Evolutionary conservation across 805 yeast species (phyloP), one percentile per base, ranked within the genome.

Genomic region (Ogataea nonfermentans): DNA sequence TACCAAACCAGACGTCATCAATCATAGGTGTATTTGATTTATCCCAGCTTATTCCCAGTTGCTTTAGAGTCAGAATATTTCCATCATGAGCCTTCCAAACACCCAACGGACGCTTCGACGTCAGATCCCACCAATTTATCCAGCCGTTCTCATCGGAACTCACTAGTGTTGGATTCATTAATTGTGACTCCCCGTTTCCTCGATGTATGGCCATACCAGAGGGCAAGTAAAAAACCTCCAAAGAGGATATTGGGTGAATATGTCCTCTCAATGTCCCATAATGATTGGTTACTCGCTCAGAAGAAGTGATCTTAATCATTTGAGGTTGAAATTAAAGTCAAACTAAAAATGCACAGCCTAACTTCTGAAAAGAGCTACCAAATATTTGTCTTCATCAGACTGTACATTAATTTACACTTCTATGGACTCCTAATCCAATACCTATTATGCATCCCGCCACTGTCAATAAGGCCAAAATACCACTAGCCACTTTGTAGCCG

Each of bases 131-230:
- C 69, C 81, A 67, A 1, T 77, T 67, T 3, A 78, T 49, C 67
- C 74, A 68, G 0, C 95, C 95, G 0, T 64, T 55, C 19, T 78
- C 79, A 54, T 84, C 93, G 4, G 76, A 76, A 0, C 84, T 68
- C 1, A 74, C 52, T 3, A 81, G 46, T 2, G 69, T 56, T 4
- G 70, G 67, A 6, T 61, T 60, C 29, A 61, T 47, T 1, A 61
- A 42, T 4, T 57, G 59, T 41, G 56, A 23, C 2, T 28, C 8
- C 3, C 20, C 25, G 2, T 14, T 28, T 7, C n/a, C 30, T 9
- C 38, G 36, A 4, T 4, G 15, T 12, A 34, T 44, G 1, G 40
- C 34, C 8, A 47, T 12, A 9, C 41, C 35, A 2, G 57, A 53
- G 1, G 57, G 57, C 10, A 53, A 19, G 32, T 53, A 51, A 22